Evolutionary conservation across 805 yeast species (phyloP).

Genomic region (Clavispora asparagi): DNA sequence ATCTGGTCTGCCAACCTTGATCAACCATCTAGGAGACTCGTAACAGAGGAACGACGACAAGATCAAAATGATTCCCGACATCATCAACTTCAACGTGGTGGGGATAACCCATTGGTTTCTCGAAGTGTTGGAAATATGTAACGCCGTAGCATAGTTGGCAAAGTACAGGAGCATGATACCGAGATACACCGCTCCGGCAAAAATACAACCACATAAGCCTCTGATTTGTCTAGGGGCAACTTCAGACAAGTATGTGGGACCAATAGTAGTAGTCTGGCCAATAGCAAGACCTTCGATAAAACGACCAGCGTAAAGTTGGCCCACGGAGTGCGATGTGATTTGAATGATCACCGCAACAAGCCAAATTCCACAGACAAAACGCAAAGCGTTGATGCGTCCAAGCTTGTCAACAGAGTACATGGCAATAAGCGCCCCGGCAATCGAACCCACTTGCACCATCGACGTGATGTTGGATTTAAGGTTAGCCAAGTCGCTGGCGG

Average conservation of each 20-base stretch:
- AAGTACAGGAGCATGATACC: slow-evolving; percentile 49
- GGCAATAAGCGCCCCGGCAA: slow-evolving; percentile 51
- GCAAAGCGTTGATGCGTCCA: slow-evolving; percentile 49
- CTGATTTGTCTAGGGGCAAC: slow-evolving; percentile 51
- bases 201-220: slow-evolving; percentile 48
- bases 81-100: slow-evolving; percentile 42
- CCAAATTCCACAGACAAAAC: slow-evolving; percentile 33
- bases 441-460: slow-evolving; percentile 54
- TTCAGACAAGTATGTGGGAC: slow-evolving; percentile 50
- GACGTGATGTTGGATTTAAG: slow-evolving; percentile 49
- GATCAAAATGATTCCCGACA: slow-evolving; percentile 41
- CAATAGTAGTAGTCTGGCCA: slow-evolving; percentile 53
- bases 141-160: slow-evolving; percentile 45
- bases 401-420: slow-evolving; percentile 44
- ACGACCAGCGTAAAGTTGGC: slow-evolving; percentile 53
- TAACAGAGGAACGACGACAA: slow-evolving; percentile 39
- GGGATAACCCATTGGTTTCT: slow-evolving; percentile 51
- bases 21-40: slow-evolving; percentile 50
- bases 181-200: slow-evolving; percentile 54
- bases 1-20: slow-evolving; percentile 39
- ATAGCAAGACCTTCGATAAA: slow-evolving; percentile 50
- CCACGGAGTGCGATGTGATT: slow-evolving; percentile 39
- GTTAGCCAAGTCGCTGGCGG: slow-evolving; percentile 35
- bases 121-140: slow-evolving; percentile 33
- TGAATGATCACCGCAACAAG: slow-evolving; percentile 44